Evolutionary conservation across 2,329 filamentous ascomycete species (phyloP), one percentile per base, ranked within the genome.

Genomic region (Neofusicoccum umdonicola): DNA sequence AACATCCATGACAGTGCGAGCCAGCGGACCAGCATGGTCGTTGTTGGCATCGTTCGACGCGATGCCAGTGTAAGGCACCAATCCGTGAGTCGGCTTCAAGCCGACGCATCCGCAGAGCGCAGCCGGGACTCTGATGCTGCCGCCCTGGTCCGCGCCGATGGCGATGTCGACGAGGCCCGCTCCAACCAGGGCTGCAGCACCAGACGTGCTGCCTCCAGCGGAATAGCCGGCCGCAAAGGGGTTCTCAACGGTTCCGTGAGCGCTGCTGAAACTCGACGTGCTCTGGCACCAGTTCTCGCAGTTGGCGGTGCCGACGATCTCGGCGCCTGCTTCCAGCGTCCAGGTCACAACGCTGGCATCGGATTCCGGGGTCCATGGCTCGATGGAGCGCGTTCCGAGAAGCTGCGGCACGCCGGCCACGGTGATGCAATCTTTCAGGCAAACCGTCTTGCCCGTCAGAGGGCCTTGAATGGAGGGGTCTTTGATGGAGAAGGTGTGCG

Each of bases 251-350:
- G 67, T 69, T 2, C 77, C 77, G 54, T 76, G 74, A 2, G 79
- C 79, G 41, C 78, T 79, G 0, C 80, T 83, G 66, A 80, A 83
- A 0, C 81, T 82, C 0, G 79, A 77, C 1, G 82, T 81, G 0
- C 80, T 81, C 65, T 81, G 80, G 67, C 82, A 85, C 54, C 82
- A 81, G 68, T 84, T 84, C 66, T 87, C 85, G 65, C 84, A 87
- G 0, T 79, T 79, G 0, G 82, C 77, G 0, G 83, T 85, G 11
- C 84, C 81, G 7, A 79, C 75, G 15, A 87, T 81, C 48, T 79
- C 70, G 0, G 79, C 84, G 0, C 84, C 84, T 2, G 82, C 82
- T 15, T 84, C 79, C 3, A 87, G 71, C 0, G 81, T 72, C 13
- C 85, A 73, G 0, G 79, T 82, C 22, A 86, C 82, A 1, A 86